phyloP scores from a whole-genome alignment of 129 eudicot genomes.

The Lonicera japonica region DNA sequence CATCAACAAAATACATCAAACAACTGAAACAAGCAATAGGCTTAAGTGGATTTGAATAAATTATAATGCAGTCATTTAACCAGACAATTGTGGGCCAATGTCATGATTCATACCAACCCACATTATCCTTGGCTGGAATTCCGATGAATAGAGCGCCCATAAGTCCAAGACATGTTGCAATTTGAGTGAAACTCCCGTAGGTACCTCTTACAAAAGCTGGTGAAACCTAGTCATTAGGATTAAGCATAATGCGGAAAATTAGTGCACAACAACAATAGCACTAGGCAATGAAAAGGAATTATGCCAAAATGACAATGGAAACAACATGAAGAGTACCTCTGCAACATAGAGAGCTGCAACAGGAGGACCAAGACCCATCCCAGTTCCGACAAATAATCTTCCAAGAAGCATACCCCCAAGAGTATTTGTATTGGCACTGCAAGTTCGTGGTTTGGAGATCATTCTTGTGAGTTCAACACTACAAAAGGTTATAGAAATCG shows the following conservation, averaged over 20 bases:
- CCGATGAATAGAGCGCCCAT: constrained; percentile 72
- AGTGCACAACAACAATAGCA: not conserved
- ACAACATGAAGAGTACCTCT: constrained; percentile 41
- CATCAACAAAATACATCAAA: constrained; percentile 3
- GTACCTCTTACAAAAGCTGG: constrained; percentile 90
- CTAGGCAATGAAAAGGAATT: too few species aligned
- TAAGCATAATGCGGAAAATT: not conserved
- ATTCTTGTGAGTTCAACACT: constrained; percentile 2
- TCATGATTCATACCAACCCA: constrained; percentile 61
- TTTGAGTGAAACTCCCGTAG: constrained; percentile 83
- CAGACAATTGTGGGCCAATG: not conserved
- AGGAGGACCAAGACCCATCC: constrained; percentile 86
- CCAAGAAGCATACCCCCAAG: constrained; percentile 78
- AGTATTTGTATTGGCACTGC: constrained; percentile 68
- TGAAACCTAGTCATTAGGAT: constrained; percentile 44
- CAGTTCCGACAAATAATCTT: constrained; percentile 76
- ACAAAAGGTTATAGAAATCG: not conserved
- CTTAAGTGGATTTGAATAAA: not conserved
- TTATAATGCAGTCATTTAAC: not conserved
- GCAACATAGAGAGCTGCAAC: constrained; percentile 86
- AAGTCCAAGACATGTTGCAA: constrained; percentile 87
- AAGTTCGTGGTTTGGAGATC: constrained; percentile 16
- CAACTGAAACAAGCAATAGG: constrained; percentile 5
- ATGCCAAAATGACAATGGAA: not conserved
- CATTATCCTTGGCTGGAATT: constrained; percentile 67